Evolutionary conservation across 2,329 filamentous ascomycete genomes (phyloP), one percentile per base, ranked within the genome.

Genomic region (Knufia fluminis): DNA sequence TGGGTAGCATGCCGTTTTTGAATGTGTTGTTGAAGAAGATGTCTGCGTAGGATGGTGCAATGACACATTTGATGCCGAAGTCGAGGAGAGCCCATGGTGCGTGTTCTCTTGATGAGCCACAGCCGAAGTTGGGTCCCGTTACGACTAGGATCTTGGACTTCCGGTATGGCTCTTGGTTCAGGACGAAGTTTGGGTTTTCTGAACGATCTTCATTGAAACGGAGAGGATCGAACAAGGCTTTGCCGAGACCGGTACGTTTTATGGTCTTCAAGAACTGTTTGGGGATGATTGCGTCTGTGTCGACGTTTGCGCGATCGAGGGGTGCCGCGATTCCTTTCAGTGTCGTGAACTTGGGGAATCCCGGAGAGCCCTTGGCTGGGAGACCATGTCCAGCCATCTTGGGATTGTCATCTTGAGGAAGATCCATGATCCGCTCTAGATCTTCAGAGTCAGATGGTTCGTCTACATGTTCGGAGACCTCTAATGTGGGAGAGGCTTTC

Each of bases 11-110:
- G 72, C 91, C 91, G 73, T 98, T 98, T 78, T 98, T 97, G 79
- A 96, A 97, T n/a, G 86, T 92, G 76, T 98, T 98, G 80, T 95
- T 96, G 80, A 91, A 94, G 80, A 96, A 96, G 68, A 98, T 98
- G 64, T 94, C 88, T 51, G 85, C 86, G 59, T 79, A 86, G 1
- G 85, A 90, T 1, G 88, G 87, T 1, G 91, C 92, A 59, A 97
- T 94, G 62, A 97, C 77, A 66, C 85, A 91, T 65, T 85, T 87
- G 72, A 98, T 95, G 59, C 92, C 92, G 61, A 97, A 97, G 70
- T 97, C 92, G 50, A 94, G 82, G 20, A 97, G 78, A 4, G 92
- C 91, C 92, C 92, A 97, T 1, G 92, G 92, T 2, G 92, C 92
- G 72, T 97, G 92, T 70, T 97, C 92, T 64, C 92, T 83, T 24